Base-by-base conservation (phyloP, 257 asterid genomes). In the Asclepias syriaca region DNA sequence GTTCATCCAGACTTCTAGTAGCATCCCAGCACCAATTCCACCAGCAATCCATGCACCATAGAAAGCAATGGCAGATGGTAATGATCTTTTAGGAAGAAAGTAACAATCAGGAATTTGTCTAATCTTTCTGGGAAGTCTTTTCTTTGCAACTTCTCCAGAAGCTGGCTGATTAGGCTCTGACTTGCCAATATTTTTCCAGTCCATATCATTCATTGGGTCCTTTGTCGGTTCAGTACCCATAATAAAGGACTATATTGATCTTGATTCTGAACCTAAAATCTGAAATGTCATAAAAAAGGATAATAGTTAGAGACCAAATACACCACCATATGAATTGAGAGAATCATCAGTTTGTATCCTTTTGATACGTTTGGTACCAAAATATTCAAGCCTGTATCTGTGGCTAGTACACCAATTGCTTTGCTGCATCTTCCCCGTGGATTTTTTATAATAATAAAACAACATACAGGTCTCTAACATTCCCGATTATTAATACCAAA, bases 11-110 rank as follows among this genome's bases (percentile, higher is more conserved):
- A 74, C 69, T 80, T 94, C 97, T 3, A 81, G 75, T 56, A 89
- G 79, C 96, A 94, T 91, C 71, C 96, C 97, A 29, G 97, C 92
- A 49, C 96, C 96, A 78, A 91, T 63, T 55, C 99, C 99, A 74
- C 85, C 97, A 77, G 84, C 92, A 74, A 91, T 88, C 70, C 86
- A 89, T 8, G 90, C 78, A 34, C 97, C 93, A 37, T 84, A 88
- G 56, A 77, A 85, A 22, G 88, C 82, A 45, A 81, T 68, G 21
- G 84, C 77, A n/a, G 78, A 81, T 11, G 86, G 72, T 60, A 80
- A 75, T 24, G 99, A 85, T 68, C 74, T 83, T 74, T 90, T 87
- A 43, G 97, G 97, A 79, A 94, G 88, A 83, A 89, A 94, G 86
- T 89, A 93, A 66, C 50, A 77, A 8, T 94, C 96, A 2, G 99